Conservation (phyloP, 2,329 filamentous ascomycete species). For the Apiospora sp. region DNA sequence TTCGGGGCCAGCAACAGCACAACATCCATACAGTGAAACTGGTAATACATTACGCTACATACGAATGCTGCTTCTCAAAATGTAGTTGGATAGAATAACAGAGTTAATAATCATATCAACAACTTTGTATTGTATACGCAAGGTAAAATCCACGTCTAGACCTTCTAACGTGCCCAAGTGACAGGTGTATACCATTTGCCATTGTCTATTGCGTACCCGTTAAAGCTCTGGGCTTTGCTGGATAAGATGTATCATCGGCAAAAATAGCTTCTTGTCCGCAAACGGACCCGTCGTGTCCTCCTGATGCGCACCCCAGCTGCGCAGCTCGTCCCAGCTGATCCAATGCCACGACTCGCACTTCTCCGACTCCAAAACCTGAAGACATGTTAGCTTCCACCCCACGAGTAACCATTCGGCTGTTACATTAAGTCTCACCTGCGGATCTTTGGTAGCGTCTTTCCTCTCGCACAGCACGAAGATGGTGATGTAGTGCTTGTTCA, state of each 20-base stretch:
- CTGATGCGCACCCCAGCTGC: conserved; percentile 39
- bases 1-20: too few species aligned
- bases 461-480: conserved; percentile 68
- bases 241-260: conserved; percentile 45
- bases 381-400: conserved; percentile 24
- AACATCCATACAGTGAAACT: too few species aligned
- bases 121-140: too few species aligned
- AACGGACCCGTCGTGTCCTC: conserved; percentile 34
- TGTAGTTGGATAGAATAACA: not conserved
- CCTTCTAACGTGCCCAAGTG: not conserved
- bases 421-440: conserved; percentile 54
- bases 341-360: conserved; percentile 62
- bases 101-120: not conserved
- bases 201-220: not conserved
- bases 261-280: conserved; percentile 45
- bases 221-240: conserved; percentile 31
- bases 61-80: too few species aligned
- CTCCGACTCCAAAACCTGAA: conserved; percentile 53
- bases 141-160: not conserved
- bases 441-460: conserved; percentile 54
- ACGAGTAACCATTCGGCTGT: conserved; percentile 45
- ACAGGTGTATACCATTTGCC: not conserved
- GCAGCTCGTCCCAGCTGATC: conserved; percentile 54
- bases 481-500: conserved; percentile 78
- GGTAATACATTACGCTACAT: too few species aligned